A percentile compares a stretch with the other conserved stretches of the same genome.
phyloP scores from a whole-genome alignment of 2,329 filamentous ascomycete species.

The Elsinoe batatas region DNA sequence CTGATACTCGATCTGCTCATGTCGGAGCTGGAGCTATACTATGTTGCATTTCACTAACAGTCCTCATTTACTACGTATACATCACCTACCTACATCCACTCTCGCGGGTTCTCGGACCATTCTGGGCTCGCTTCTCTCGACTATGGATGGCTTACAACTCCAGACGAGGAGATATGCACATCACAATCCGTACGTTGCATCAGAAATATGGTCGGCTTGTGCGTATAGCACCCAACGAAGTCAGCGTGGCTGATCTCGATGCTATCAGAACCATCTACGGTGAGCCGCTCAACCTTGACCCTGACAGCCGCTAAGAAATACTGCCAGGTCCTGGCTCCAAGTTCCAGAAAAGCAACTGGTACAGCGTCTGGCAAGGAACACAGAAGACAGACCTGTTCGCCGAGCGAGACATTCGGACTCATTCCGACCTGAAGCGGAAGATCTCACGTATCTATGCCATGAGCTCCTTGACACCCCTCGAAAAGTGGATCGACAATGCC shows the following conservation, averaged over 20 bases:
- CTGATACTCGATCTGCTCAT: too few species aligned
- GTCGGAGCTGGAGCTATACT: too few species aligned
- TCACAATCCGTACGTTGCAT: not conserved
- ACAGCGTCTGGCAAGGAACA: constrained; percentile 25
- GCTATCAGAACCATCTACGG: constrained; percentile 11
- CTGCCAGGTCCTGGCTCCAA: constrained; percentile 22
- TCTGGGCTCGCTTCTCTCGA: not conserved
- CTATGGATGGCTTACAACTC: not conserved
- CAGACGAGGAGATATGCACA: not conserved
- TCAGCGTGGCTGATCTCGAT: not conserved
- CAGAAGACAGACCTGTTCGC: constrained; percentile 28
- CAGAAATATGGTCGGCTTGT: not conserved
- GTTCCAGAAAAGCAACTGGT: constrained; percentile 29
- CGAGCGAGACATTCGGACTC: constrained; percentile 24
- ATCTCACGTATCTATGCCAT: constrained; percentile 24
- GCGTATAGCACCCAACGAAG: not conserved
- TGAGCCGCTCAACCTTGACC: too few species aligned
- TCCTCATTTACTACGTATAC: not conserved
- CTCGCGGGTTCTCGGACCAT: not conserved
- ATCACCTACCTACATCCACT: not conserved
- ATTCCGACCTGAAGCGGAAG: constrained; percentile 22
- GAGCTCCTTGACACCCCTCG: constrained; percentile 29
- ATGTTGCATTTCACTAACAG: too few species aligned
- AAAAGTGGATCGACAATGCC: constrained; percentile 31
- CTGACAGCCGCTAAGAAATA: too few species aligned